Evolutionary conservation across 805 yeast genomes (phyloP), one percentile per base, ranked within the genome.

Genomic region (Schwanniomyces occidentalis): DNA sequence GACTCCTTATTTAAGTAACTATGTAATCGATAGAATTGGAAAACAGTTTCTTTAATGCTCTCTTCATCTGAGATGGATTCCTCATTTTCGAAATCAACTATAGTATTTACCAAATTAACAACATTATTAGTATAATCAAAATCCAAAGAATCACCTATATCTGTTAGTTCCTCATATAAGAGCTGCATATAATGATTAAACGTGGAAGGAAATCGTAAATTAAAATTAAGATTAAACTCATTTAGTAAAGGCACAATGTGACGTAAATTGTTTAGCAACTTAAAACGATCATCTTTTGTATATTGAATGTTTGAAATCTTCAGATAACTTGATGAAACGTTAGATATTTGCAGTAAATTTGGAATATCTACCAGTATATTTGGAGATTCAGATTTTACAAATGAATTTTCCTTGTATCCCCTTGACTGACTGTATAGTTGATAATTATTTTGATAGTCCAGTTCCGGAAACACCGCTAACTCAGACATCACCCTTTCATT

Each of bases 1-100:
- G 24, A 24, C 8, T 33, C 44, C 6, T 19, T 24, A 3, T 48
- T 39, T 21, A 59, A 44, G n/a, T 40, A 32, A 16, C 42, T 37
- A 41, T 62, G 67, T 5, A 56, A 42, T 3, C 38, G 35, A 27
- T 45, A 49, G 19, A 65, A 45, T 14, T 48, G 32, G 10, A 37
- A 25, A 8, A 65, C 56, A 6, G 47, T 46, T 5, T 44, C 47
- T 24, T 45, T 52, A 4, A 60, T 49, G 13, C 44, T 37, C 20
- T 35, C 33, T 3, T 50, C 60, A 6, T 48, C 48, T 16, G 20
- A 20, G 14, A 34, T 27, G 4, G 38, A 46, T 6, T 48, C 59
- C 15, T 43, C 44, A 23, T 56, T 54, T 35, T 58, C 65, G 34
- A 49, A 63, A 16, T 63, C 61, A 4, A 55, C 49, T 6, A 67